These are phyloP conservation scores for Vitis riparia DNA, from an alignment of 164 flowering plant species.

Conservation along the genomic window DNA sequence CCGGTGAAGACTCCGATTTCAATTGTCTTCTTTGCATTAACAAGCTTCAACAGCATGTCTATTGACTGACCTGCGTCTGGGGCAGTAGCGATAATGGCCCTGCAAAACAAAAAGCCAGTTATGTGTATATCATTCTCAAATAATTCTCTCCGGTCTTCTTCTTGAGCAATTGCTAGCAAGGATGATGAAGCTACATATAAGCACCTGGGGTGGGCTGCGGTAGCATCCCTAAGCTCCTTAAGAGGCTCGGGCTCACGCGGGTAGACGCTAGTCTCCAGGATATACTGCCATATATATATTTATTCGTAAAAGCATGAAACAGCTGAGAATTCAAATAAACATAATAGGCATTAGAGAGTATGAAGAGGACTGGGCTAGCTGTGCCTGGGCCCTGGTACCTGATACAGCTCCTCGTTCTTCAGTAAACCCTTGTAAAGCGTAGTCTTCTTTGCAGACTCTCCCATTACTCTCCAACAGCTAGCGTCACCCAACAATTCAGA, in stretches of 20 bases:
- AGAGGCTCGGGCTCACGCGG: conserved; percentile 44
- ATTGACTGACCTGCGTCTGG: conserved; percentile 53
- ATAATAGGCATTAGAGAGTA: neutral
- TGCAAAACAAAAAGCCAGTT: no score
- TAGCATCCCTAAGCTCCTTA: conserved; percentile 37
- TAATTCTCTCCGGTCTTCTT: no score
- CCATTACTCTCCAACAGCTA: neutral
- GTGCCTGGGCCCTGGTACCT: neutral
- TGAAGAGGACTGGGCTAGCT: neutral
- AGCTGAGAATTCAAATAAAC: neutral
- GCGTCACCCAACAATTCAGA: neutral
- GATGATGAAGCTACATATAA: neutral
- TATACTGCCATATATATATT: conserved; percentile 27
- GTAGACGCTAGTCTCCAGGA: conserved; percentile 51
- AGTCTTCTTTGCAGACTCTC: neutral
- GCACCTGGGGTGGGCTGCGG: conserved; percentile 39
- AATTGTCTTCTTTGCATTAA: conserved; percentile 48
- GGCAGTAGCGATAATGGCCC: conserved; percentile 2
- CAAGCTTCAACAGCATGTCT: conserved; percentile 46
- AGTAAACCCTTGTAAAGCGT: neutral
- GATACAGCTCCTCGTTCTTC: neutral
- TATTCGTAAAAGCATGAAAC: neutral
- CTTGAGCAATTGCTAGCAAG: no score
- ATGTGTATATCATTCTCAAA: no score
- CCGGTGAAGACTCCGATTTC: conserved; percentile 70